phyloP scores from a whole-genome alignment of 345 rosid genomes.

The Syzygium aromaticum region DNA sequence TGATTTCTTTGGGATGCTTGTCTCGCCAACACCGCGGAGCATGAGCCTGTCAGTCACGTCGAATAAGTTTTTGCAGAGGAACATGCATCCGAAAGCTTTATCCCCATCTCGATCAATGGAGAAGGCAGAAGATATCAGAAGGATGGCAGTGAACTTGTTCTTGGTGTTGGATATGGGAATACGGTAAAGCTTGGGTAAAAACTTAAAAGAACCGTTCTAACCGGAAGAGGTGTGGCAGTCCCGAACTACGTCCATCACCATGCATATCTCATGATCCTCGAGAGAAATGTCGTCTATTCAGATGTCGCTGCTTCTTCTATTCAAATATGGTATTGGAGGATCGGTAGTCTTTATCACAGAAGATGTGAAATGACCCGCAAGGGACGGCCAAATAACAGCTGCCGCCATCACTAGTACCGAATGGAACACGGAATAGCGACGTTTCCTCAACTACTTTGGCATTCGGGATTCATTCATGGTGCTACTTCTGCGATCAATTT shows the following conservation, averaged over 20 bases:
- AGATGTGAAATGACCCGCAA: neutral
- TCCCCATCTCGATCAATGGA: neutral
- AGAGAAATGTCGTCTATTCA: neutral
- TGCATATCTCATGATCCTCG: neutral
- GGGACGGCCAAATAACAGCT: neutral
- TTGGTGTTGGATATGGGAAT: conserved; percentile 3
- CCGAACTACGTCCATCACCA: neutral
- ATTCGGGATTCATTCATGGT: neutral
- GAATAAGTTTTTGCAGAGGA: neutral
- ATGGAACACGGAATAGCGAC: neutral
- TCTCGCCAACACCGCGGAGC: conserved; percentile 1
- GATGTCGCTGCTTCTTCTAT: neutral
- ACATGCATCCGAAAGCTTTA: neutral
- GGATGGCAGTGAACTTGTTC: neutral
- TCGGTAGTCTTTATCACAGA: neutral
- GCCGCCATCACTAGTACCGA: neutral
- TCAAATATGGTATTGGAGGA: neutral
- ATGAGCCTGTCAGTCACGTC: neutral
- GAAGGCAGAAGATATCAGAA: neutral
- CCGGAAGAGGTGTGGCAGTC: neutral
- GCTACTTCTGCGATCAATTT: neutral
- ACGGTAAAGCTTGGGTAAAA: neutral
- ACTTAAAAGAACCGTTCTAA: neutral
- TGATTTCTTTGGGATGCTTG: neutral
- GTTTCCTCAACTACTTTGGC: neutral